Evolutionary conservation across 1,284 basidiomycete species (phyloP), one percentile per base, ranked within the genome.

Genomic region (Waitea zeae): DNA sequence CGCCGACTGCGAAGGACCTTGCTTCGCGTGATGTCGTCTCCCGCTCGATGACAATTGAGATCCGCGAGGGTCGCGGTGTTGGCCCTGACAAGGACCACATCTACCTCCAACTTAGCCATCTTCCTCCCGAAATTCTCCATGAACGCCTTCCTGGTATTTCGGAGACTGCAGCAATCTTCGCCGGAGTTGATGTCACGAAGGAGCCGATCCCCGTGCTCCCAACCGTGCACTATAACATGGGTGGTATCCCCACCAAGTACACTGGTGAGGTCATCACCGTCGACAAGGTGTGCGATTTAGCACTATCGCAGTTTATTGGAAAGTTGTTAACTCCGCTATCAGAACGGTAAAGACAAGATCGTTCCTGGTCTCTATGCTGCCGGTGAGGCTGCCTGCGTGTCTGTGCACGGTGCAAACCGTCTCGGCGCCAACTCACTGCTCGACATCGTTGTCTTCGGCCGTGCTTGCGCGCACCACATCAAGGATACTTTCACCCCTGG

Each of bases 21-120:
- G 95, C 95, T 30, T 98, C 95, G 37, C 90, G 95, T 57, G 95
- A 99, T 54, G 95, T 99, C 53, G 95, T 98, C 34, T 98, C 95
- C 38, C 88, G 95, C 49, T 93, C 87, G 39, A 98, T 98, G 93
- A 99, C 95, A 35, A 70, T 98, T 46, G 95, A 99, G 59, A 90
- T 99, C 52, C 86, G 95, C 43, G 95, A 98, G 56, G 95, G 95
- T 44, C 90, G 95, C 51, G 95, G 95, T 67, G 92, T 98, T 46
- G 95, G 95, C 40, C 88, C 92, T 34, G 93, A 98, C 46, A 96
- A 92, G 66, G 95, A 98, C 56, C 95, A 99, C 64, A 65, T 96
- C 54, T 95, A 82, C 64, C 67, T 99, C 43, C 95, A 98, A 58
- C 78, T 99, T 51, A 95, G 88, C 50, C 95, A 99, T 66, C 64